Evolutionary conservation across 2,329 filamentous ascomycete genomes (phyloP).

Genomic region (Zasmidium citrigriseum): DNA sequence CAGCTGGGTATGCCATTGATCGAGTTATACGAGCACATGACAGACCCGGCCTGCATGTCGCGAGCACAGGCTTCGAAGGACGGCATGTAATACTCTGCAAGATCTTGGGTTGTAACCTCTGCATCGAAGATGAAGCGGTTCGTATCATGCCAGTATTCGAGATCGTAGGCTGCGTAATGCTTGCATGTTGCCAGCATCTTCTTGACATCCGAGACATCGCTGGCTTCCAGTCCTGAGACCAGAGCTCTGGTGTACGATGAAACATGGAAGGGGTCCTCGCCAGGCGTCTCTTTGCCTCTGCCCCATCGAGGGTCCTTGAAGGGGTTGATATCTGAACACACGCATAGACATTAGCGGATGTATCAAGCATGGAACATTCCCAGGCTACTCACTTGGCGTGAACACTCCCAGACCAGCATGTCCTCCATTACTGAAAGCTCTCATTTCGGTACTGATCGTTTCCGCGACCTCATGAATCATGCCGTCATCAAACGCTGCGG

Average conservation of each 20-base stretch:
- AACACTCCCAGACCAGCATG: conserved; percentile 60
- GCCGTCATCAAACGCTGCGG: conserved; percentile 64
- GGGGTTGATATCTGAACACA: no score
- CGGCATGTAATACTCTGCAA: conserved; percentile 7
- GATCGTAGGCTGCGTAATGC: conserved; percentile 5
- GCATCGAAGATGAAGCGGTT: background rate
- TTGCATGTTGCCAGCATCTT: conserved; percentile 7
- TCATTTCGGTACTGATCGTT: conserved; percentile 60
- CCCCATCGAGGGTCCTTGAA: conserved; percentile 8
- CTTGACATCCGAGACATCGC: background rate
- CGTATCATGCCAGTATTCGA: background rate
- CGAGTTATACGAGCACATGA: conserved; percentile 6
- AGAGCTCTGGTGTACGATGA: background rate
- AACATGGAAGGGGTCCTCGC: conserved; percentile 2
- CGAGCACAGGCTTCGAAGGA: conserved; percentile 4
- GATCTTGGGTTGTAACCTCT: background rate
- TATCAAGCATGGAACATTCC: no score
- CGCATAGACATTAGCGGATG: no score
- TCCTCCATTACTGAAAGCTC: conserved; percentile 65
- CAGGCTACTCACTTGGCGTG: no score
- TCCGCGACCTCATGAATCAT: conserved; percentile 59
- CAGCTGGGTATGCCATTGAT: conserved; percentile 4
- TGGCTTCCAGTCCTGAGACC: background rate
- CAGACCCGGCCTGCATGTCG: background rate
- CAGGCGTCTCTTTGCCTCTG: background rate